Evolutionary conservation across 495 filamentous ascomycete species (phyloP), one percentile per base, ranked within the genome.

Genomic region (Echria macrotheca): DNA sequence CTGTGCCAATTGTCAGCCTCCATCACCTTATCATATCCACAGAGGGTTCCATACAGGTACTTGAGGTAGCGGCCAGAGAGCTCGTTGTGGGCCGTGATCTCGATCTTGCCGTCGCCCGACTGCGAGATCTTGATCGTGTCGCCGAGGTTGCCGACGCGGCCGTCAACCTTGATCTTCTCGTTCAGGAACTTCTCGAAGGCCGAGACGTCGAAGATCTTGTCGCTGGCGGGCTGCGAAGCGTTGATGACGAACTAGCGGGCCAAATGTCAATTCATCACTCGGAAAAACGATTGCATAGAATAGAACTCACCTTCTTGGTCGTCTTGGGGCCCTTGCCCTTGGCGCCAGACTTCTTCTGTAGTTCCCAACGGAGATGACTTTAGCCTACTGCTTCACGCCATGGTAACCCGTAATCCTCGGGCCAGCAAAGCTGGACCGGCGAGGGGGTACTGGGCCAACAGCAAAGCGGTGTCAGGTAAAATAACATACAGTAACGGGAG

Each of bases 131-230:
- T 75, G 65, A 98, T 84, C 64, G 74, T 81, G 68, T 98, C 94
- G 66, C 94, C 93, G 61, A 98, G 87, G 83, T 98, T 97, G 55
- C 91, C 91, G 61, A 89, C 87, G 66, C 90, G 91, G 80, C 89
- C 89, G 48, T 96, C 94, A 64, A 97, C 89, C 85, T 98, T 98
- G 84, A 98, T 95, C 75, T 87, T 89, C 76, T 98, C 94, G 78
- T 96, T 91, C 45, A 98, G 86, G 86, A 98, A 98, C 83, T 97
- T 97, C 81, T 96, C 90, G 76, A 97, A 98, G 61, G 91, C 91
- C 56, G 85, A 82, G 69, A 95, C 83, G 69, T 98, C 91, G 86
- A 98, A 98, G 81, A 98, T 98, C 84, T 97, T 97, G 83, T 98
- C 94, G 75, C 81, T 84, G 53, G 89, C 90, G 61, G 93, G 94